A percentile compares a stretch with the other conserved stretches of the same genome.
Evolutionary conservation across 305 asterid species (phyloP).

Genomic region (Solanum hybrid): DNA sequence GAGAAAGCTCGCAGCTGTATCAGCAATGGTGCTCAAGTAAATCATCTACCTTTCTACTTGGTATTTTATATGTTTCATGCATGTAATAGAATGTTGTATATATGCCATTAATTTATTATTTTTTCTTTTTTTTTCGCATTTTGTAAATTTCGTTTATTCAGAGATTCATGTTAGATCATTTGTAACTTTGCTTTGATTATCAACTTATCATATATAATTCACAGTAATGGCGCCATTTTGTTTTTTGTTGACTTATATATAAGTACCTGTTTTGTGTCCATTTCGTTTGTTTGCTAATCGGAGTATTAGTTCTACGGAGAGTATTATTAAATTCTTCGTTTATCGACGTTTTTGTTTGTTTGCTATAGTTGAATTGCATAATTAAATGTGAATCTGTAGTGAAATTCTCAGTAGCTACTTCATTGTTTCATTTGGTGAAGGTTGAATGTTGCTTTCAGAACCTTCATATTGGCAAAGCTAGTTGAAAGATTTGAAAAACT

Average conservation of each 20-base stretch:
- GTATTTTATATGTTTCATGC: background rate
- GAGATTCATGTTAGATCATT: background rate
- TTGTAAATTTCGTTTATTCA: background rate
- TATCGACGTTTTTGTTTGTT: background rate
- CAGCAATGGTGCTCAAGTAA: constrained; percentile 4
- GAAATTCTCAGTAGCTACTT: background rate
- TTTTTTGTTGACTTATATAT: background rate
- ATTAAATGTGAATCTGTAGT: background rate
- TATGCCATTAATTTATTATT: background rate
- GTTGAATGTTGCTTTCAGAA: background rate
- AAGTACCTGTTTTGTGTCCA: background rate
- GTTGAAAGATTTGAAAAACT: background rate
- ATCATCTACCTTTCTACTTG: background rate
- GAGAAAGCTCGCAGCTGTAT: background rate
- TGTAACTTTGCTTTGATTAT: background rate
- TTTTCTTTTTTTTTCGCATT: background rate
- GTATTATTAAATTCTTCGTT: background rate
- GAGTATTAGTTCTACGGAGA: background rate
- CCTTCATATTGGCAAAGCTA: background rate
- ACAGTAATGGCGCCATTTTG: background rate
- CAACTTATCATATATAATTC: background rate
- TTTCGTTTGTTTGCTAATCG: background rate
- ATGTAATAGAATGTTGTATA: background rate
- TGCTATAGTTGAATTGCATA: background rate
- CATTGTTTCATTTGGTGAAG: background rate